phyloP scores from a whole-genome alignment of 2,329 filamentous ascomycete species.

The Paraconiothyrium brasiliense region DNA sequence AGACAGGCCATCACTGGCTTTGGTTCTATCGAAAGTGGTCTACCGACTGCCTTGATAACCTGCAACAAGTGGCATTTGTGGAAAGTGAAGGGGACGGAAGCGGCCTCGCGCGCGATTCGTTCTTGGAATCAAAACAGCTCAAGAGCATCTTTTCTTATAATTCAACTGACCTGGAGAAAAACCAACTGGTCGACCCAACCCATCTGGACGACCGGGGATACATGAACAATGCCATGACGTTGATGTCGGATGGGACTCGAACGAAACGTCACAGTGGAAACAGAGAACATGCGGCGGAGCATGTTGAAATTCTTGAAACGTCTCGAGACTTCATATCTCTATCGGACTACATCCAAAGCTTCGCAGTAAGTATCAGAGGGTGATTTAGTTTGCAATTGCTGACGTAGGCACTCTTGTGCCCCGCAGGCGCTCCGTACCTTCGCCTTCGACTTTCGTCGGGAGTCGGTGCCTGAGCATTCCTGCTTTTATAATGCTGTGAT shows the following conservation, averaged over 20 bases:
- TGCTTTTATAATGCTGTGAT: neutral
- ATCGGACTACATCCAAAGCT: neutral
- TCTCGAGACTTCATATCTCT: neutral
- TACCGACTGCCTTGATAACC: neutral
- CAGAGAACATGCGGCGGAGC: neutral
- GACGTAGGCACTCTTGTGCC: neutral
- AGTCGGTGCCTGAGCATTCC: neutral
- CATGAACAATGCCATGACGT: neutral
- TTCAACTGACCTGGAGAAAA: no score
- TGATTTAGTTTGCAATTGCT: neutral
- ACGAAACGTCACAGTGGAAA: no score
- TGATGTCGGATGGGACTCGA: neutral
- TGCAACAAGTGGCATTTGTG: neutral
- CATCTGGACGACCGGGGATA: neutral
- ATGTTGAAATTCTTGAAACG: conserved; percentile 1
- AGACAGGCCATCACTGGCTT: neutral
- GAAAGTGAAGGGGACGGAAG: neutral
- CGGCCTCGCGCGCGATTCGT: neutral
- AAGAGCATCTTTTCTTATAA: conserved; percentile 6
- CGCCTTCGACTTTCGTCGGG: conserved; percentile 3
- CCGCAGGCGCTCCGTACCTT: conserved; percentile 8
- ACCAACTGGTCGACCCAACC: no score
- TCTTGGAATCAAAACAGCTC: neutral
- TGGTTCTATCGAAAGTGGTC: neutral
- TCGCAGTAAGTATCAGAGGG: neutral